Base-by-base conservation (phyloP, 352 stramenopile genomes). In the Globisporangium spiculum region DNA sequence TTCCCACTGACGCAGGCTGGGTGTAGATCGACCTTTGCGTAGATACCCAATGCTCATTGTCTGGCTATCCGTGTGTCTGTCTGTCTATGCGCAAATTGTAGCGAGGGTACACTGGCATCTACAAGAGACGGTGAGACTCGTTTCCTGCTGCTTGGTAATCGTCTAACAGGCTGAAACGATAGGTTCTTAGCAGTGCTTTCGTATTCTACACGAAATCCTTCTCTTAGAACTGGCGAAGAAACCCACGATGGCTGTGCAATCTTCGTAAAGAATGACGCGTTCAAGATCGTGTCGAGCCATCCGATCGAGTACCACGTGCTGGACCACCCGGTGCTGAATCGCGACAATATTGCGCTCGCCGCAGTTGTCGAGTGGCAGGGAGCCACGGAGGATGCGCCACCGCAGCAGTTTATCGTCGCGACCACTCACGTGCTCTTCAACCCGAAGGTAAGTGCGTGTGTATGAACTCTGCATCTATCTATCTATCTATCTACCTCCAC, bases 381-480 rank as follows among this genome's bases (percentile, higher is more conserved):
- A 7, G 34, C 36, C 5, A 64, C n/a, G 7, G 69, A 66, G 53
- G 67, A 46, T 16, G 64, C 36, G 0, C 27, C 24, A 6, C 69
- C 73, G 0, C 65, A 72, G 48, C 82, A 72, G 12, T 86, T 90
- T 34, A 44, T 90, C 4, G 67, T 90, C 18, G 79, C 81, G n/a
- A 90, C 80, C 52, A 92, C 84, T 14, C 84, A 92, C 61, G 65
- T 92, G 56, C 72, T 92, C 16, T 92, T 92, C 69, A 92, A 92
- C 41, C 84, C 84, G 2, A 78, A 80, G 54, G 84, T 92, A 54
- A 22, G 74, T 64, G 1, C 9, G 1, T 18, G 7, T 46, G 14
- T 20, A 48, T 48, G 14, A 3, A 7, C 12, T 38, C 14, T 9
- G 16, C 7, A 12, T 38, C 26, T 12, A 32, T 32, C 30, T 32